phyloP scores from a whole-genome alignment of 2,329 filamentous ascomycete genomes.

The Ceratocystis huliohia region DNA sequence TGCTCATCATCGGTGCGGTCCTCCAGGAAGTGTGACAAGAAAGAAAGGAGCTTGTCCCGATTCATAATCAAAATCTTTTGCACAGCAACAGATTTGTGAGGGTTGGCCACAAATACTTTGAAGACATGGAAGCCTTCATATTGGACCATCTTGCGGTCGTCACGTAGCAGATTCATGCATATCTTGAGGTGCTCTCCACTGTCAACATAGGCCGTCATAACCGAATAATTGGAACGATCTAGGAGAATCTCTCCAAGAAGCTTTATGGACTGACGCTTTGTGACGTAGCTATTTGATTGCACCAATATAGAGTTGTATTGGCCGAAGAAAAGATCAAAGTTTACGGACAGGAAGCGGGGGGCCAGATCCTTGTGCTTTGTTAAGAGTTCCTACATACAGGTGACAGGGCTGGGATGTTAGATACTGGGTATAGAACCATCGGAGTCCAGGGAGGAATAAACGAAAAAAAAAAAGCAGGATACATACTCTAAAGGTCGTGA shows the following conservation, averaged over 20 bases:
- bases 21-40: slow-evolving; percentile 82
- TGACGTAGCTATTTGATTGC: slow-evolving; percentile 91
- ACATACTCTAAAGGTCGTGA: slow-evolving; percentile 85
- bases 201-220: slow-evolving; percentile 97
- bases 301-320: slow-evolving; percentile 80
- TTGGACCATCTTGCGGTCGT: slow-evolving; percentile 97
- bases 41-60: slow-evolving; percentile 75
- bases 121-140: slow-evolving; percentile 99
- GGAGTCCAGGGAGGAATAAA: background rate
- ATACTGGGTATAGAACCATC: background rate
- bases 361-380: slow-evolving; percentile 90
- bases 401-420: slow-evolving; percentile 10
- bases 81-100: slow-evolving; percentile 92
- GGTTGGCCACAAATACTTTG: slow-evolving; percentile 98
- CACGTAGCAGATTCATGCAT: slow-evolving; percentile 91
- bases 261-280: slow-evolving; percentile 96
- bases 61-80: slow-evolving; percentile 96
- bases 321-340: slow-evolving; percentile 87
- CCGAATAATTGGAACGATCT: slow-evolving; percentile 89
- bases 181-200: slow-evolving; percentile 92
- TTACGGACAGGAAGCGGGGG: slow-evolving; percentile 71
- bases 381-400: slow-evolving; percentile 63
- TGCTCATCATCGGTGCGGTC: slow-evolving; percentile 95
- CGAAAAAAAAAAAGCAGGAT: background rate
- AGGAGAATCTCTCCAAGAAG: slow-evolving; percentile 87